Evolutionary conservation across 2,329 filamentous ascomycete genomes (phyloP), one percentile per base, ranked within the genome.

Genomic region (Fusarium cyanostomum): DNA sequence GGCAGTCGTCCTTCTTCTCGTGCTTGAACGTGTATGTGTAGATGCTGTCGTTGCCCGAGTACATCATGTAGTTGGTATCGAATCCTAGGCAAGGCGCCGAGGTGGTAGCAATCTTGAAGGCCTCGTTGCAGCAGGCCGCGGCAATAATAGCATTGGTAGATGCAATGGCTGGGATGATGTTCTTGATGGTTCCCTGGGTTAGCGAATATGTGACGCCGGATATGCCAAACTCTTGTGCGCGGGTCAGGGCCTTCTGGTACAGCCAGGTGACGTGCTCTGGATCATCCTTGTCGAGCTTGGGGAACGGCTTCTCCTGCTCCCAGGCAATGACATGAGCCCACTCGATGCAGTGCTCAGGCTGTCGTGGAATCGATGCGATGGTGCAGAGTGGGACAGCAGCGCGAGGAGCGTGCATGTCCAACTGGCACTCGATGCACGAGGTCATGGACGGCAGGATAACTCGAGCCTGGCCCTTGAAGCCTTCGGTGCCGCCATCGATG

Each of bases 321-420:
- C 95, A 99, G 35, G 95, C 95, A 63, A 99, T 97, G 72, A 98
- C 90, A 75, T 98, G 94, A 0, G 95, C 96, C 95, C 95, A 99
- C 79, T 99, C 95, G 72, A 99, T 92, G 75, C 95, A 99, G 79
- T 99, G 95, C 75, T 98, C 94, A 1, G 95, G 95, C 74, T 99
- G 95, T 12, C 95, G 91, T 9, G 95, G 95, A 67, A 99, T 98
- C 15, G 92, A 96, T 13, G 95, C 95, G 56, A 99, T 89, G 4
- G 95, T 99, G 77, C 95, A 99, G 26, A 99, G 89, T 1, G 95
- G 95, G 0, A 99, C 94, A 12, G 95, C 93, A n/a, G 93, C 92
- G 50, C 94, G 87, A n/a, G 95, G 96, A 1, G 95, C 94, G 75
- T 98, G 94, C 91, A 99, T 97, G 75, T 98, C 95, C 26, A 99